Evolutionary conservation across 176 grass and related monocot species (phyloP).

Genomic region (Cymbopogon citratus): DNA sequence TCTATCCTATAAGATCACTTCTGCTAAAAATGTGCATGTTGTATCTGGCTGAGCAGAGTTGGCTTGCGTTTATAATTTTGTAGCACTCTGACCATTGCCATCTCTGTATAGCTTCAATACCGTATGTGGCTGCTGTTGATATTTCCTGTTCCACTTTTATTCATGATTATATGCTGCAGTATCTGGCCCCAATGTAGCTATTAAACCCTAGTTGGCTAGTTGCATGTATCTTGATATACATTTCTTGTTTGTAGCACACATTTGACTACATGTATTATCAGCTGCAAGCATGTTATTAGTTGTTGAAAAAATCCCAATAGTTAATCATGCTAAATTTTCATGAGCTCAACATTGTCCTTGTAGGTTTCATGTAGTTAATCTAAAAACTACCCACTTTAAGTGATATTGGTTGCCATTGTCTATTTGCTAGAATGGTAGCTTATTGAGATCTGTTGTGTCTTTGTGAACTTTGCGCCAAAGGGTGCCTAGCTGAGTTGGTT

Average conservation of each 20-base stretch:
- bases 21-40: background rate
- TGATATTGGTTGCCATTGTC: background rate
- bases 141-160: background rate
- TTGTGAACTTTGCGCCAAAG: background rate
- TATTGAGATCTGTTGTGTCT: background rate
- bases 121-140: constrained; percentile 13
- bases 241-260: background rate
- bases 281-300: background rate
- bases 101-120: background rate
- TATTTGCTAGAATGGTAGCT: background rate
- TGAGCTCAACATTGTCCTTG: background rate
- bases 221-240: background rate
- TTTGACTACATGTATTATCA: background rate
- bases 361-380: background rate
- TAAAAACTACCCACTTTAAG: too few relatives aligned
- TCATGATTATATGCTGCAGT: constrained; percentile 5
- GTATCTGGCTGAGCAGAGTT: background rate
- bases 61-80: background rate
- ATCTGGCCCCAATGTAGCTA: background rate
- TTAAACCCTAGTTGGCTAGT: background rate
- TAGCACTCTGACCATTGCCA: background rate
- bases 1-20: background rate
- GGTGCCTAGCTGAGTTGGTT: too few relatives aligned
- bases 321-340: background rate
- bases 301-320: background rate